Evolutionary conservation across 257 asterid species (phyloP).

Genomic region (Plectranthus barbatus): DNA sequence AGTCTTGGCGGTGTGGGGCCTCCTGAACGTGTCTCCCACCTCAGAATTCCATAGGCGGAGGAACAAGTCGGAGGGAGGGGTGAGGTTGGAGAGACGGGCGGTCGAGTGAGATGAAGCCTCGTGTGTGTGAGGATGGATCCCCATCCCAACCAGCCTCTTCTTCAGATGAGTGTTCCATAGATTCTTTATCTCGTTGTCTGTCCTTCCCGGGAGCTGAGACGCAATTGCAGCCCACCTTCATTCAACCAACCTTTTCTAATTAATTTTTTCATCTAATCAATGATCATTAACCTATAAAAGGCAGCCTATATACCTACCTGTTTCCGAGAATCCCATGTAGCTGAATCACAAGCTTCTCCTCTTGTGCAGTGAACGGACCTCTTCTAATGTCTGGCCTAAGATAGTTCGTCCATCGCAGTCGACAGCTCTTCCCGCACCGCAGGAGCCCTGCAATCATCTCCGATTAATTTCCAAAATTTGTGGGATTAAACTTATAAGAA

Average conservation of each 20-base stretch:
- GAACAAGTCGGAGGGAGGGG: constrained; percentile 41
- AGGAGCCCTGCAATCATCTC: constrained; percentile 41
- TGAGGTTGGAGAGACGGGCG: constrained; percentile 33
- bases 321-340: constrained; percentile 89
- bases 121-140: constrained; percentile 74
- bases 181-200: constrained; percentile 88
- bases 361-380: constrained; percentile 63
- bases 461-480: too few relatives aligned
- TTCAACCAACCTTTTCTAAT: too few relatives aligned
- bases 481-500: too few relatives aligned
- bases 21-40: constrained; percentile 61
- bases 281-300: too few relatives aligned
- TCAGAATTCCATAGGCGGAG: constrained; percentile 83
- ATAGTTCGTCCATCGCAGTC: constrained; percentile 83
- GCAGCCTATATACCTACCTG: too few relatives aligned
- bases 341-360: constrained; percentile 80
- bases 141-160: constrained; percentile 58
- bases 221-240: constrained; percentile 93
- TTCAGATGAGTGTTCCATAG: constrained; percentile 91
- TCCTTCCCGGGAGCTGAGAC: constrained; percentile 71
- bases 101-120: constrained; percentile 31
- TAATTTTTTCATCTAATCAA: too few relatives aligned
- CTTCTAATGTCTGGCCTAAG: constrained; percentile 84
- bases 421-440: constrained; percentile 90
- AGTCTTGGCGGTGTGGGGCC: constrained; percentile 25